Evolutionary conservation across 1,284 basidiomycete genomes (phyloP).

Genomic region (Pterulicium gracile): DNA sequence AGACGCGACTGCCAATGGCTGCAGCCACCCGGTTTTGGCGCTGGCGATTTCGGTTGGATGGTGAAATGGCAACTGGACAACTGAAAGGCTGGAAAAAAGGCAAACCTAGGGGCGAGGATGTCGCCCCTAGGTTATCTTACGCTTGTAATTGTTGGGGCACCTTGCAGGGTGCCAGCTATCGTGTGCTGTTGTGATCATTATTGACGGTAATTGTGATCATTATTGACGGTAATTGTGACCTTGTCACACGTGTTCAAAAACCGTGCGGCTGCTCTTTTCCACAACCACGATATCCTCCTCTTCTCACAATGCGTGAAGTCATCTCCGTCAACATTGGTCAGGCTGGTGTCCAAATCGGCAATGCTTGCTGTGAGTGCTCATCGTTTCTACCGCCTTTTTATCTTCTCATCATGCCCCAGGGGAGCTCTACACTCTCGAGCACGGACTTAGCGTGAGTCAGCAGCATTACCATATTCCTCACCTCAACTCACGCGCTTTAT

Average conservation of each 20-base stretch:
- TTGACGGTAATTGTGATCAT: no score
- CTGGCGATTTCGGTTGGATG: no score
- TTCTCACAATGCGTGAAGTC: slow-evolving; percentile 69
- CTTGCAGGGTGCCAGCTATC: no score
- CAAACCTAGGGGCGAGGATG: no score
- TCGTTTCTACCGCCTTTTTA: slow-evolving; percentile 12
- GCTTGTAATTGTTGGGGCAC: no score
- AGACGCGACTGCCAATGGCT: no score
- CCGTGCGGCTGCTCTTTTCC: neutral
- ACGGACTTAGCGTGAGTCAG: slow-evolving; percentile 81
- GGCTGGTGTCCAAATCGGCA: slow-evolving; percentile 95
- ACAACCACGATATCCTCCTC: slow-evolving; percentile 1
- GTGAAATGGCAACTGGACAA: no score
- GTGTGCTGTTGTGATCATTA: no score
- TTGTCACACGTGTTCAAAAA: neutral
- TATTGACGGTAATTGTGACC: no score
- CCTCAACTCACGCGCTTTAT: slow-evolving; percentile 7
- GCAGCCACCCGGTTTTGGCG: no score
- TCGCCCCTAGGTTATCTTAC: no score
- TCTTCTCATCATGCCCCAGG: slow-evolving; percentile 26
- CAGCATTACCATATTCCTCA: slow-evolving; percentile 7
- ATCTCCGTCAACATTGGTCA: slow-evolving; percentile 93
- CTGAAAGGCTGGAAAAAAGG: no score
- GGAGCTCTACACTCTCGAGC: slow-evolving; percentile 90
- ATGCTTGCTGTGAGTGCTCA: slow-evolving; percentile 77